phyloP scores from a whole-genome alignment of 2,329 filamentous ascomycete species.

The Microcera coccophila region DNA sequence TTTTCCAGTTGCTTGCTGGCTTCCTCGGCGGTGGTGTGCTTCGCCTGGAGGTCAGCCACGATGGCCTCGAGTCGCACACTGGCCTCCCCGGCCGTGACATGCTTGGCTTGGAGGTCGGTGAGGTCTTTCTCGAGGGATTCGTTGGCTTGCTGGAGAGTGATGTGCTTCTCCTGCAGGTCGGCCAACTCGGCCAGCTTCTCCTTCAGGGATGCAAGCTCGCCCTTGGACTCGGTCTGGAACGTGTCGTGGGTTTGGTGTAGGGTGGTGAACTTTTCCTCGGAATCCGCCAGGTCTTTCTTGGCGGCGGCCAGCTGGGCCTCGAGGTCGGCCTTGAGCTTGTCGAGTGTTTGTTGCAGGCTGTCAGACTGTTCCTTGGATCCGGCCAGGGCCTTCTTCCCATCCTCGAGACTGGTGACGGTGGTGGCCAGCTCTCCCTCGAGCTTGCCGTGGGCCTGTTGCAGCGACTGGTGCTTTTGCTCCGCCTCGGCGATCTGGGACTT shows the following conservation, averaged over 20 bases:
- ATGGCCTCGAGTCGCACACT: too few relatives aligned
- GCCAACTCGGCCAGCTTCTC: background rate
- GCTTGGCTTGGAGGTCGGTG: conserved; percentile 29
- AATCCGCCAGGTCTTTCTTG: conserved; percentile 31
- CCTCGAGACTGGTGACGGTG: conserved; percentile 14
- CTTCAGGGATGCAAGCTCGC: background rate
- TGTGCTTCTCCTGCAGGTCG: conserved; percentile 24
- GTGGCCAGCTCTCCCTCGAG: conserved; percentile 29
- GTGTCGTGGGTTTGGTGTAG: conserved; percentile 24
- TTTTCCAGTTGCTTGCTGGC: background rate
- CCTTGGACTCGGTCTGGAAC: background rate
- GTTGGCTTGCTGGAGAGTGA: conserved; percentile 24
- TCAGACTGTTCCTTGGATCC: conserved; percentile 18
- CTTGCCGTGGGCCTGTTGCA: conserved; percentile 23
- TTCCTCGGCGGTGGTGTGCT: background rate
- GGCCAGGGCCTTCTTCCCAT: conserved; percentile 25
- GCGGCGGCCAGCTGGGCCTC: conserved; percentile 28
- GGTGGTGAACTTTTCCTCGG: conserved; percentile 30
- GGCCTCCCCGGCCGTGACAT: too few relatives aligned
- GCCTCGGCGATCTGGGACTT: conserved; percentile 34
- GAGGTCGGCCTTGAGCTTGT: conserved; percentile 22
- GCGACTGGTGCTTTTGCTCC: conserved; percentile 30
- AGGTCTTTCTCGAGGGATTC: conserved; percentile 29
- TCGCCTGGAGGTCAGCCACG: background rate
- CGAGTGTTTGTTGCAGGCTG: conserved; percentile 20